A percentile compares a stretch with the other conserved stretches of the same genome.
Evolutionary conservation across 2,329 filamentous ascomycete species (phyloP).

Genomic region (Stemphylium beticola): DNA sequence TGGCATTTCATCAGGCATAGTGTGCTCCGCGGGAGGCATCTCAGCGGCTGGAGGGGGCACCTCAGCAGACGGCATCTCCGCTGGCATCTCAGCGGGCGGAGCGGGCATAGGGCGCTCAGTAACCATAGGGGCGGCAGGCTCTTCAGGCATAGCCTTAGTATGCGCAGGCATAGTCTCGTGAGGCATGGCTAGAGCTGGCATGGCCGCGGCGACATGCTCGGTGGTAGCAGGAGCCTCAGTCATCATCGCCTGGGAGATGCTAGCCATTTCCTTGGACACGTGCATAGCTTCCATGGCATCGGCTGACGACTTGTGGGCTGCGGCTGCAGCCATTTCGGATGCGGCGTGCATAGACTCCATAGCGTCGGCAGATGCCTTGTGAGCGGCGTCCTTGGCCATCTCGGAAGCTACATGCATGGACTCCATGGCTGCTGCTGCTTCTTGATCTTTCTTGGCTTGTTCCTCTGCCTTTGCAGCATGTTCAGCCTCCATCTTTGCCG

Average conservation of each 20-base stretch:
- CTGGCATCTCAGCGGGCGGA: conserved; percentile 1
- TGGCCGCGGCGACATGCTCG: conserved; percentile 2
- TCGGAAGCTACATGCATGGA: conserved; percentile 12
- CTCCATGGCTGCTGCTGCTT: conserved; percentile 19
- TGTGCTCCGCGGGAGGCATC: neutral
- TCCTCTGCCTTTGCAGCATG: conserved; percentile 27
- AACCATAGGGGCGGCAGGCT: conserved; percentile 1
- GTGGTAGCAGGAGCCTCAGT: conserved; percentile 4
- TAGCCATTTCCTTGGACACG: conserved; percentile 14
- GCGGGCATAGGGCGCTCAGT: conserved; percentile 2
- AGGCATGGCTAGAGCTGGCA: conserved; percentile 9
- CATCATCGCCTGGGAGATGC: conserved; percentile 9
- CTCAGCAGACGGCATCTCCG: neutral
- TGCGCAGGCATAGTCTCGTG: conserved; percentile 8
- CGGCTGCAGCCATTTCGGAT: conserved; percentile 15
- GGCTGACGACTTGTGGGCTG: conserved; percentile 16
- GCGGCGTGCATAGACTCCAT: conserved; percentile 19
- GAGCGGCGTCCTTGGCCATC: conserved; percentile 10
- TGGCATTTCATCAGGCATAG: neutral
- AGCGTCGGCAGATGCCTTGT: conserved; percentile 18
- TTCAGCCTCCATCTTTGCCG: conserved; percentile 19
- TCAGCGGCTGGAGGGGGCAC: neutral
- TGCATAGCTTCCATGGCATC: conserved; percentile 26
- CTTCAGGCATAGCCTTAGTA: neutral
- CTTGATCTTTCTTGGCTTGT: conserved; percentile 20